Percentiles rank a stretch among this genome's conserved stretches.
Evolutionary conservation across 805 yeast species (phyloP).

Genomic region (Metschnikowia proteae): DNA sequence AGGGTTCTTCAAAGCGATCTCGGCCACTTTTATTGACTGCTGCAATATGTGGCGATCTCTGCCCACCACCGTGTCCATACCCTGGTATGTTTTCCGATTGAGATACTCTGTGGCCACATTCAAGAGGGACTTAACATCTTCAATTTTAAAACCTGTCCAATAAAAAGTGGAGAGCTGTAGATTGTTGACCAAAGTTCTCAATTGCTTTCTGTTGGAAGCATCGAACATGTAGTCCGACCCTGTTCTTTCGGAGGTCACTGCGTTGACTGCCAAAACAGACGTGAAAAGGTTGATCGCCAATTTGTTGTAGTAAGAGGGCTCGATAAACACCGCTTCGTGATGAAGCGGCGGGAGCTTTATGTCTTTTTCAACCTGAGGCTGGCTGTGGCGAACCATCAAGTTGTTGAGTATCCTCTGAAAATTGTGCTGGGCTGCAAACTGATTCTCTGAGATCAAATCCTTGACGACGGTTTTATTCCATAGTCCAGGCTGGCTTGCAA

Average conservation of each 20-base stretch:
- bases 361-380: slow-evolving; percentile 52
- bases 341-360: slow-evolving; percentile 55
- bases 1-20: slow-evolving; percentile 46
- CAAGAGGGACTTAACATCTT: slow-evolving; percentile 53
- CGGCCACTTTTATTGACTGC: slow-evolving; percentile 44
- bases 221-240: slow-evolving; percentile 73
- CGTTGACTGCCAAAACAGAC: slow-evolving; percentile 67
- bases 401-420: slow-evolving; percentile 41
- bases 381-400: slow-evolving; percentile 55
- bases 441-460: slow-evolving; percentile 41
- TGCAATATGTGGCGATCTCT: slow-evolving; percentile 41
- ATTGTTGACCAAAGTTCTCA: slow-evolving; percentile 56
- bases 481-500: slow-evolving; percentile 41
- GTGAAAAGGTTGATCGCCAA: slow-evolving; percentile 60
- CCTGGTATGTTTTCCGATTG: slow-evolving; percentile 29
- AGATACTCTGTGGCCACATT: slow-evolving; percentile 46
- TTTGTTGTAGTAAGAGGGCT: slow-evolving; percentile 61
- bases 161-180: slow-evolving; percentile 65
- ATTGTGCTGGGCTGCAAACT: slow-evolving; percentile 40
- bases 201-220: slow-evolving; percentile 49
- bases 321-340: slow-evolving; percentile 55
- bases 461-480: slow-evolving; percentile 48
- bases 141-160: slow-evolving; percentile 68
- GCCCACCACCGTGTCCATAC: slow-evolving; percentile 23
- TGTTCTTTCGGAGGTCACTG: slow-evolving; percentile 65